A percentile compares a stretch with the other conserved stretches of the same genome.
Conservation (phyloP, 805 yeast genomes). For the Zygosaccharomyces gambellarensis region DNA sequence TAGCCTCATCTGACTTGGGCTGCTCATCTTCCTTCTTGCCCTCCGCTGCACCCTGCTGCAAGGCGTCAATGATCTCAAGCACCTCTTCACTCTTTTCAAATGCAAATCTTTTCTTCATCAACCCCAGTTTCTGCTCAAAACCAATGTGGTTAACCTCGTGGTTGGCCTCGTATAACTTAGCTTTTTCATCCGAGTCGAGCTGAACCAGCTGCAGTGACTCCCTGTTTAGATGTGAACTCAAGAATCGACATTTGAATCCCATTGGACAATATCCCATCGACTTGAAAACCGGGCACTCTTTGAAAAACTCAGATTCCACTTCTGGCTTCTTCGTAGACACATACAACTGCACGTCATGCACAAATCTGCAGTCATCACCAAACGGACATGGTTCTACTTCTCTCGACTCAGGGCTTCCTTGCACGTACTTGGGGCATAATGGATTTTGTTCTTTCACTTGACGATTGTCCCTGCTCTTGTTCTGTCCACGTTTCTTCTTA, state of each 20-base stretch:
- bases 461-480: slow-evolving; percentile 70
- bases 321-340: slow-evolving; percentile 64
- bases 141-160: slow-evolving; percentile 62
- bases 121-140: slow-evolving; percentile 35
- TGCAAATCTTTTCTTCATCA: slow-evolving; percentile 50
- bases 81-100: slow-evolving; percentile 55
- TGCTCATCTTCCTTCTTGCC: slow-evolving; percentile 27
- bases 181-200: slow-evolving; percentile 36
- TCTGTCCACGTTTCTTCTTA: slow-evolving; percentile 68
- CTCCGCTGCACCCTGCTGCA: slow-evolving; percentile 41
- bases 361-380: slow-evolving; percentile 71
- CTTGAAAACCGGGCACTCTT: slow-evolving; percentile 70
- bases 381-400: slow-evolving; percentile 46
- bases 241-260: slow-evolving; percentile 91
- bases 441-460: slow-evolving; percentile 61
- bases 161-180: slow-evolving; percentile 32
- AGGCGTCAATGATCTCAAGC: slow-evolving; percentile 59
- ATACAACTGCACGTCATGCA: slow-evolving; percentile 69
- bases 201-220: slow-evolving; percentile 41
- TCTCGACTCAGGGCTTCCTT: slow-evolving; percentile 42
- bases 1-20: slow-evolving; percentile 18
- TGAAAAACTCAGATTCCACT: slow-evolving; percentile 46
- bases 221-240: slow-evolving; percentile 58
- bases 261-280: slow-evolving; percentile 87
- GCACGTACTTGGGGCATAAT: slow-evolving; percentile 57